Evolutionary conservation across 177 flowering plant genomes (phyloP), one percentile per base, ranked within the genome.

Genomic region (Vitis hybrid): DNA sequence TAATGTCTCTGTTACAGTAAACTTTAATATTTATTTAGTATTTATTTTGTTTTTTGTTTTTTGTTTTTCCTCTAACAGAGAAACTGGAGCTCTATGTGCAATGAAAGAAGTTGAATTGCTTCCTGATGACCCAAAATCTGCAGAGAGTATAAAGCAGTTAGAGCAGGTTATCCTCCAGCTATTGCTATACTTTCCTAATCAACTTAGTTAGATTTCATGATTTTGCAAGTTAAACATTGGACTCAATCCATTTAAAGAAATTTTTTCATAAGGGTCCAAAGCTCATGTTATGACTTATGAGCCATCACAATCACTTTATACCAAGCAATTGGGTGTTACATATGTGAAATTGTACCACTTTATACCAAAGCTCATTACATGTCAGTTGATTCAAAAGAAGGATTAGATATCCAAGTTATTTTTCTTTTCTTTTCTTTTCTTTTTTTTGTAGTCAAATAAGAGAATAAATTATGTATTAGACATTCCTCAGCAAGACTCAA

Each of bases 31-130:
- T 18, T 14, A 19, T 56, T 21, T 65, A 8, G 18, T 15, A 1
- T 58, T 4, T 3, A 0, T 58, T 9, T 21, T 58, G 61, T 21
- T 21, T 21, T 21, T 21, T 21, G 21, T 21, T 21, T 21, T 5
- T n/a, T 17, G 18, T 15, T 58, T 15, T 23, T 23, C 23, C 23
- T 14, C 26, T 40, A 19, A 77, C 83, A 95, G 98, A 64, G 89
- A 88, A 84, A 93, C 98, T 76, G 99, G 99, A 67, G 99, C 98
- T 50, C 77, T 87, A 19, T 95, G 98, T 85, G 99, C 99, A 10
- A 93, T 95, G 97, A 95, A 95, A 84, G 99, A 93, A 78, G 99
- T 93, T 32, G 87, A 86, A 63, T 60, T 95, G 60, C 79, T 84
- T 74, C 93, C 90, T n/a, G 98, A 89, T 83, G 99, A 95, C 65